Evolutionary conservation across 495 filamentous ascomycete genomes (phyloP).

Genomic region (Penicillium flavigenum): DNA sequence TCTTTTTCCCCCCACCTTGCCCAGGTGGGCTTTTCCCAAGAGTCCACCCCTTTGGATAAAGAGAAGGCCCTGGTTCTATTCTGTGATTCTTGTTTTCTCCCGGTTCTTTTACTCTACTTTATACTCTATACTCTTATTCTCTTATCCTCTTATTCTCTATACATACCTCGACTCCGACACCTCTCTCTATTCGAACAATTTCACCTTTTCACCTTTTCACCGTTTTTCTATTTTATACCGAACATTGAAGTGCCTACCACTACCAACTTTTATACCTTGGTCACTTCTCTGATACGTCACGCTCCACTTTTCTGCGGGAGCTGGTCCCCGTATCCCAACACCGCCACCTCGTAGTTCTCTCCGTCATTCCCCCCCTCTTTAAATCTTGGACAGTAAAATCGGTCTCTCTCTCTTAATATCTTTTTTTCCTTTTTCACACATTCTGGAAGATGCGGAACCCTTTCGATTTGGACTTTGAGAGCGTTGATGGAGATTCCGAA

Average conservation of each 20-base stretch:
- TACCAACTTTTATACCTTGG: slow-evolving; percentile 2
- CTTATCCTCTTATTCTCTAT: too few relatives aligned
- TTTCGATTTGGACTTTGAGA: slow-evolving; percentile 42
- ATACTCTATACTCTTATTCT: neutral
- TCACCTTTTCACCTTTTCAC: neutral
- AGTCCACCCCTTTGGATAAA: slow-evolving; percentile 18
- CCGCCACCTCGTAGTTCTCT: slow-evolving; percentile 22
- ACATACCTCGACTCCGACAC: neutral
- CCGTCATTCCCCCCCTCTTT: slow-evolving; percentile 16
- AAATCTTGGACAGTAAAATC: slow-evolving; percentile 21
- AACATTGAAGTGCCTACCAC: neutral
- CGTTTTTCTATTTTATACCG: neutral
- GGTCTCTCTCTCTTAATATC: slow-evolving; percentile 8
- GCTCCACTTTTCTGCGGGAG: slow-evolving; percentile 26
- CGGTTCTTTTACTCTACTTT: neutral
- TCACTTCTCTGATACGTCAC: slow-evolving; percentile 35
- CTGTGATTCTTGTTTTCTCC: slow-evolving; percentile 5
- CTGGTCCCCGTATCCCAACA: slow-evolving; percentile 18
- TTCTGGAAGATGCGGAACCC: slow-evolving; percentile 38
- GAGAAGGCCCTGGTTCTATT: slow-evolving; percentile 9
- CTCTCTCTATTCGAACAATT: neutral
- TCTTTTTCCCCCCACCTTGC: slow-evolving; percentile 6
- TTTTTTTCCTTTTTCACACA: slow-evolving; percentile 9
- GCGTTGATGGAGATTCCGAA: slow-evolving; percentile 36
- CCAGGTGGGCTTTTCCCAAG: slow-evolving; percentile 2